Conservation (phyloP, 306 rosid species). For the Gastrolobium bilobum region DNA sequence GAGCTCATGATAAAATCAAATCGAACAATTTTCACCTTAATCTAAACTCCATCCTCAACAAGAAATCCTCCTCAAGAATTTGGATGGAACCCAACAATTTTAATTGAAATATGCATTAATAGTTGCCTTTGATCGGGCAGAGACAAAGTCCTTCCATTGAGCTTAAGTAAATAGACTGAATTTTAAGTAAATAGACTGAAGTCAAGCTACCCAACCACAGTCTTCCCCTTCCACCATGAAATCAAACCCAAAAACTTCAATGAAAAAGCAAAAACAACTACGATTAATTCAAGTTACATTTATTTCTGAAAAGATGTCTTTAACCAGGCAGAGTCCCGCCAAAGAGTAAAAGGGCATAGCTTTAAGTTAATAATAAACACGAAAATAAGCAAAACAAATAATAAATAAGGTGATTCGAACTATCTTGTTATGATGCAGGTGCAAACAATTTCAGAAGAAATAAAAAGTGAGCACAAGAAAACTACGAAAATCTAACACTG, state of each 20-base stretch:
- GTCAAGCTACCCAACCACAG: background rate
- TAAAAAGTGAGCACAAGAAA: background rate
- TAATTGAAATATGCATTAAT: no score
- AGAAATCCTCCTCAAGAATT: no score
- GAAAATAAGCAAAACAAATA: background rate
- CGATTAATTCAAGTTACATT: background rate
- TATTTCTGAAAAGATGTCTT: background rate
- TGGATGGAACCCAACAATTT: no score
- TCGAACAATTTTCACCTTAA: no score
- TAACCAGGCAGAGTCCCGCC: background rate
- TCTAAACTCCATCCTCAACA: no score
- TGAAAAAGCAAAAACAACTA: background rate
- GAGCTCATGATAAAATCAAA: no score
- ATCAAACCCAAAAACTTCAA: background rate
- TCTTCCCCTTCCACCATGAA: background rate
- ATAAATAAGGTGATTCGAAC: background rate
- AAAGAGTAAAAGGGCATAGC: background rate
- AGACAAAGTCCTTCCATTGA: no score
- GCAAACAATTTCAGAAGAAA: background rate
- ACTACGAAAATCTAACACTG: background rate
- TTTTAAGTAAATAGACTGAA: background rate
- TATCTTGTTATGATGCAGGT: background rate
- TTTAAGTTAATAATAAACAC: background rate
- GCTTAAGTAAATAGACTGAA: background rate
- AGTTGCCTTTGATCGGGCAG: no score